Evolutionary conservation across 139 green algal species (phyloP).

Genomic region (Micractinium conductrix): DNA sequence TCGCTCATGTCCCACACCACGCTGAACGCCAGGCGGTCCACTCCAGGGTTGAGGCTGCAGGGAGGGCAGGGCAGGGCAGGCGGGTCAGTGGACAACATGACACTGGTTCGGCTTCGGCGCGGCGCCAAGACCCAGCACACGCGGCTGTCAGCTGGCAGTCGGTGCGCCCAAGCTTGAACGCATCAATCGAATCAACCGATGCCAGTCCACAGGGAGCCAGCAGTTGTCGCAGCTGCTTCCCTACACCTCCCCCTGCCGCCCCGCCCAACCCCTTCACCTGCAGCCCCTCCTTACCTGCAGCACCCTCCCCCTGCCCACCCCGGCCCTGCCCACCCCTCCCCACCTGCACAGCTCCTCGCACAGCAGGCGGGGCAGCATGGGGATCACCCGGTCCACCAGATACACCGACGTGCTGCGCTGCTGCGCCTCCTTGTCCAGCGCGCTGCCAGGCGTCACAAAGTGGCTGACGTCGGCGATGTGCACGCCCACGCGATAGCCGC

Average conservation of each 20-base stretch:
- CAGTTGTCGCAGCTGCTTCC: too few relatives aligned
- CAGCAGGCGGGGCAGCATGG: slow-evolving; percentile 90
- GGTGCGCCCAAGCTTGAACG: too few relatives aligned
- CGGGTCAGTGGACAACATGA: too few relatives aligned
- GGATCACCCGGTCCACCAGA: slow-evolving; percentile 74
- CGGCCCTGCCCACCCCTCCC: too few relatives aligned
- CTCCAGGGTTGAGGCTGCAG: slow-evolving; percentile 75
- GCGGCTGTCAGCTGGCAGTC: too few relatives aligned
- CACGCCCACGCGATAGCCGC: slow-evolving; percentile 73
- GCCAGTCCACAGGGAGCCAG: not conserved
- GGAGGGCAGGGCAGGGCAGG: not conserved
- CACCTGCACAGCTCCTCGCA: slow-evolving; percentile 89
- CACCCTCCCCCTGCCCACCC: too few relatives aligned
- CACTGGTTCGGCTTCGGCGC: too few relatives aligned
- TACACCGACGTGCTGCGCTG: slow-evolving; percentile 63
- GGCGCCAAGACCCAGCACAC: too few relatives aligned
- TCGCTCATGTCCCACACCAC: slow-evolving; percentile 88
- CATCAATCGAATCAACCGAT: not conserved
- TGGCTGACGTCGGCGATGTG: slow-evolving; percentile 93
- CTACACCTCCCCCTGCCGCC: too few relatives aligned
- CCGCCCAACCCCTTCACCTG: too few relatives aligned
- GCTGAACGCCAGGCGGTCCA: slow-evolving; percentile 86
- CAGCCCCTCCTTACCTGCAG: too few relatives aligned
- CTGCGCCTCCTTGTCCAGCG: slow-evolving; percentile 83
- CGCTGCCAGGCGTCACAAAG: slow-evolving; percentile 75